Evolutionary conservation across 305 asterid species (phyloP).

Genomic region (Solanum chacoense): DNA sequence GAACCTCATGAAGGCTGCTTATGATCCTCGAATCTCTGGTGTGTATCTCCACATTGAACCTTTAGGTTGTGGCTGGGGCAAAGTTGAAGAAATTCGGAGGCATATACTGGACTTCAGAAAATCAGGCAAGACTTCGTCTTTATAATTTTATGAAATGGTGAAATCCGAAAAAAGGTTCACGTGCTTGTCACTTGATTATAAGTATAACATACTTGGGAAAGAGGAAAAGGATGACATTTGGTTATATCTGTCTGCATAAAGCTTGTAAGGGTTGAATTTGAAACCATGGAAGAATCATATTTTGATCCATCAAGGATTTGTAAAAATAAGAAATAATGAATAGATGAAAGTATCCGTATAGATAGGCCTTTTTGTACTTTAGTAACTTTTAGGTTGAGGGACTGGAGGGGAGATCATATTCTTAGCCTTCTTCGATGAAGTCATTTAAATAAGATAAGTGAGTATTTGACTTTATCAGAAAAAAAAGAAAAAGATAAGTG

Average conservation of each 20-base stretch:
- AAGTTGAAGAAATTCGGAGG: constrained; percentile 88
- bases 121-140: constrained; percentile 42
- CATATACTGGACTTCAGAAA: constrained; percentile 72
- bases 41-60: constrained; percentile 84
- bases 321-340: neutral
- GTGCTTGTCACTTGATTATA: neutral
- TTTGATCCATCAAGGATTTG: neutral
- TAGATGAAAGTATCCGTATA: neutral
- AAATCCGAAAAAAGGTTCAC: neutral
- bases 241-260: neutral
- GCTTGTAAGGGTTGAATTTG: neutral
- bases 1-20: constrained; percentile 83
- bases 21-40: constrained; percentile 92
- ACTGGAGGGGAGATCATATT: neutral
- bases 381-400: neutral
- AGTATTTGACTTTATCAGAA: neutral
- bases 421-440: neutral
- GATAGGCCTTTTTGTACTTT: neutral
- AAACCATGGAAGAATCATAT: neutral
- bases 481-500: neutral
- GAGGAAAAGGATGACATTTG: neutral
- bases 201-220: neutral
- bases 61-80: constrained; percentile 89
- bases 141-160: neutral
- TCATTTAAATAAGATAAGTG: neutral